Evolutionary conservation across 2,329 filamentous ascomycete species (phyloP), one percentile per base, ranked within the genome.

Genomic region (Fusarium dlaminii): DNA sequence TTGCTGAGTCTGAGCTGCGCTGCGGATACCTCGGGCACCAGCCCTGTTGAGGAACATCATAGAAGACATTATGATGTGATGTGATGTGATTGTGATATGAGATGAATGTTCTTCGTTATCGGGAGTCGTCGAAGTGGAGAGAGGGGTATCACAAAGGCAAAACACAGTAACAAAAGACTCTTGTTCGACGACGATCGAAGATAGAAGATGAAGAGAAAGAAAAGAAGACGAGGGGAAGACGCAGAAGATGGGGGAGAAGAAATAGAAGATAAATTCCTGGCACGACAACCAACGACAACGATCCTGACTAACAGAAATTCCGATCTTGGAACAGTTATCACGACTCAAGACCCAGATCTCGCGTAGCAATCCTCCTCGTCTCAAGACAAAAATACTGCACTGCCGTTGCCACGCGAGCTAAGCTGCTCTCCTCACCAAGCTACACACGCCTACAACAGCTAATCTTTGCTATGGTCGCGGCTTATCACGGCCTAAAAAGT

Each of bases 41-140:
- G 81, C 80, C 70, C 81, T 76, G 76, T 76, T 79, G 63, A 83
- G 76, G 57, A 81, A 68, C 60, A 79, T 76, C 60, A 79, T 75
- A 64, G 81, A 81, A 75, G 81, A 80, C 82, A 84, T 84, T 63
- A 40, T 73, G 45, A 46, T 57, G 43, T 54, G 52, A 43, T 55
- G 40, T 59, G 40, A 48, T 36, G 22, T 43, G 49, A 15, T 51
- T 36, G 22, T 43, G 43, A 29, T 20, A 13, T 32, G 32, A 34
- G 32, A 37, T 37, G 39, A 36, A 29, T 65, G 60, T 60, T 69
- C 56, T 66, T 67, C 66, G 61, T 75, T 61, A 67, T 71, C 69
- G 59, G 32, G 51, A 60, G 48, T 75, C 65, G 70, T 70, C 58
- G 63, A 54, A 45, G 39, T 49, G 48, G 42, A 62, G 32, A 40